phyloP scores from a whole-genome alignment of 768 basidiomycete genomes.

The Serpula lacrymans region DNA sequence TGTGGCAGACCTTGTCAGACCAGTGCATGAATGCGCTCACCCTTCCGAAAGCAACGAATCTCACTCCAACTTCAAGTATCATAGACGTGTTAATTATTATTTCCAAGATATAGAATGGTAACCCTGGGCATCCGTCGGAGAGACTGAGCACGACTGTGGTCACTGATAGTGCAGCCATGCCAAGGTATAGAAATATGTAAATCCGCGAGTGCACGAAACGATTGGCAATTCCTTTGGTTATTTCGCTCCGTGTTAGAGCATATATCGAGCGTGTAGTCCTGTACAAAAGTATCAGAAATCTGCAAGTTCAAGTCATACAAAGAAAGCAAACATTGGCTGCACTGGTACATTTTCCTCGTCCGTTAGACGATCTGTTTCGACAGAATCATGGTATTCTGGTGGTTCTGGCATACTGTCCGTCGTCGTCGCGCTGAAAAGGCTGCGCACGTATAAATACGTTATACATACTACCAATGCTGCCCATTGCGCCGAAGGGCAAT shows the following conservation, averaged over 20 bases:
- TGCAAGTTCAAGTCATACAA: constrained; percentile 9
- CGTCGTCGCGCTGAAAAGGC: constrained; percentile 1
- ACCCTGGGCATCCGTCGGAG: constrained; percentile 78
- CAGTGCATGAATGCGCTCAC: constrained; percentile 44
- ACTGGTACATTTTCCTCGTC: constrained; percentile 15
- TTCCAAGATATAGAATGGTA: constrained; percentile 88
- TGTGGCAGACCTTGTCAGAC: background rate
- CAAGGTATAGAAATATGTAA: constrained; percentile 86
- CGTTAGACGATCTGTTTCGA: constrained; percentile 36
- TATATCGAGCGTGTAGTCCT: constrained; percentile 83
- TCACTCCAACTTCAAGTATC: constrained; percentile 91
- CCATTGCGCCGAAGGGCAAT: background rate
- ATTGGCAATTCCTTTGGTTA: constrained; percentile 82
- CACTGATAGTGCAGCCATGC: constrained; percentile 83
- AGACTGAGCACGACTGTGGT: constrained; percentile 84
- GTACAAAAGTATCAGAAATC: constrained; percentile 16
- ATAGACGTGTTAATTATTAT: constrained; percentile 85
- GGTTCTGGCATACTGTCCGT: constrained; percentile 32
- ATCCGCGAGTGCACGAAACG: constrained; percentile 84
- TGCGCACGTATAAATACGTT: background rate
- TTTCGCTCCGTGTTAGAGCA: constrained; percentile 77
- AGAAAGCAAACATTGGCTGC: constrained; percentile 26
- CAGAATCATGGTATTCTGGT: constrained; percentile 29
- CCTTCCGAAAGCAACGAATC: constrained; percentile 89
- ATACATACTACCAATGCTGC: background rate